phyloP scores from a whole-genome alignment of 768 basidiomycete genomes.

The Suillus paluster region DNA sequence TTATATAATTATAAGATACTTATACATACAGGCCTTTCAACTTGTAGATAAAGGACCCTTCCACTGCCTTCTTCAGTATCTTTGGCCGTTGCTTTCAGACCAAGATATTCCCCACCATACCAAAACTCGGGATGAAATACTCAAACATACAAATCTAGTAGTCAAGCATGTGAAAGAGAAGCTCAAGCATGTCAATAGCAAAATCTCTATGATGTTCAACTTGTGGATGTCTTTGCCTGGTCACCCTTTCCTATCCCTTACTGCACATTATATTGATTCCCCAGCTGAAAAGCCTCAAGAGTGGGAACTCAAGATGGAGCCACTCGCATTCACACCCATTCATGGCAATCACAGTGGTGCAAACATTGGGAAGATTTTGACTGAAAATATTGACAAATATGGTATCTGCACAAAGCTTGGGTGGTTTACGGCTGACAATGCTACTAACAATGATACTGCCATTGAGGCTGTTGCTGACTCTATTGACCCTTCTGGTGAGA shows the following conservation, averaged over 20 bases:
- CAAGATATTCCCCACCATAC: neutral
- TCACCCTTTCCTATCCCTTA: conserved; percentile 20
- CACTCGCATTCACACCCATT: conserved; percentile 1
- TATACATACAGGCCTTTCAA: neutral
- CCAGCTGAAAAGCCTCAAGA: conserved; percentile 14
- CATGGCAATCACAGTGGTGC: conserved; percentile 16
- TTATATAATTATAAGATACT: neutral
- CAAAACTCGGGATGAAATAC: neutral
- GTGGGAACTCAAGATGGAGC: conserved; percentile 15
- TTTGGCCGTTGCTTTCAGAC: neutral
- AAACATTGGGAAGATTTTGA: conserved; percentile 10
- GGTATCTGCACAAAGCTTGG: conserved; percentile 5
- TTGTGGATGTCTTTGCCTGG: conserved; percentile 17
- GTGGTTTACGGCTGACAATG: conserved; percentile 16
- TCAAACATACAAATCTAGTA: too few relatives aligned
- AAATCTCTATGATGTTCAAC: conserved; percentile 17
- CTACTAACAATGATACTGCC: conserved; percentile 17
- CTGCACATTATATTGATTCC: conserved; percentile 20
- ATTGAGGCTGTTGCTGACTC: conserved; percentile 1
- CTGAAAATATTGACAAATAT: conserved; percentile 13
- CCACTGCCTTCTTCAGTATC: neutral
- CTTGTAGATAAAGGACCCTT: neutral
- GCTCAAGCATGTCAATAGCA: too few relatives aligned
- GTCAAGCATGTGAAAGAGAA: too few relatives aligned
- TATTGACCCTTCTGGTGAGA: conserved; percentile 2